Percentiles rank a stretch among this genome's conserved stretches.
These are phyloP conservation scores for Euphorbia tirucalli DNA, from an alignment of 345 rosid species.

Conservation along the genomic window DNA sequence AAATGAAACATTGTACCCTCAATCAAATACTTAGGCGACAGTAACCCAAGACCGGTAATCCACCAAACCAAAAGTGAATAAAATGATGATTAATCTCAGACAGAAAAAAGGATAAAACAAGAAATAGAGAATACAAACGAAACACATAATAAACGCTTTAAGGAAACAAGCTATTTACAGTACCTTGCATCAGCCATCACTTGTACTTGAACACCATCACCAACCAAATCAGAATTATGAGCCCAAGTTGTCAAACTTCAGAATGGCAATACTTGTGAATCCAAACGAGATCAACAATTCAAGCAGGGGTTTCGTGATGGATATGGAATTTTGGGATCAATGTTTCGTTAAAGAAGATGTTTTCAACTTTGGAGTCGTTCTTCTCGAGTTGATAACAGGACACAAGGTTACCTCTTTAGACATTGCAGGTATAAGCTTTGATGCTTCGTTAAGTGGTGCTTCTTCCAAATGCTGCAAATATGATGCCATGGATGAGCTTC, in stretches of 20 bases:
- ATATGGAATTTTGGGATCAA: conserved; percentile 16
- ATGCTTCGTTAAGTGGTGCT: no score
- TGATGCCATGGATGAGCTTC: neutral
- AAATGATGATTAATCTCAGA: neutral
- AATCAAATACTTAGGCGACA: neutral
- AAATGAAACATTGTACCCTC: no score
- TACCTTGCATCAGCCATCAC: conserved; percentile 97
- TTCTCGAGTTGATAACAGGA: conserved; percentile 26
- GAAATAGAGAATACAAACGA: neutral
- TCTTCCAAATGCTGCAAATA: no score
- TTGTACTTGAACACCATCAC: conserved; percentile 73
- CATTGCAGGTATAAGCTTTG: no score
- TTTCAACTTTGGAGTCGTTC: conserved; percentile 21
- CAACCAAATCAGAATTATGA: conserved; percentile 64
- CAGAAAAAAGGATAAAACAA: neutral
- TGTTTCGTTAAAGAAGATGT: conserved; percentile 25
- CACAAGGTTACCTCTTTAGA: no score
- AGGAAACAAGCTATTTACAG: neutral
- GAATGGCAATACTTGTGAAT: conserved; percentile 10
- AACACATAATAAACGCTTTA: neutral
- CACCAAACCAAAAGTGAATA: neutral
- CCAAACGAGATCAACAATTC: neutral
- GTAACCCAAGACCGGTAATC: neutral
- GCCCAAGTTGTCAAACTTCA: conserved; percentile 25
- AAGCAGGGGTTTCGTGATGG: neutral